phyloP scores from a whole-genome alignment of 257 asterid genomes.

The Vinca minor region DNA sequence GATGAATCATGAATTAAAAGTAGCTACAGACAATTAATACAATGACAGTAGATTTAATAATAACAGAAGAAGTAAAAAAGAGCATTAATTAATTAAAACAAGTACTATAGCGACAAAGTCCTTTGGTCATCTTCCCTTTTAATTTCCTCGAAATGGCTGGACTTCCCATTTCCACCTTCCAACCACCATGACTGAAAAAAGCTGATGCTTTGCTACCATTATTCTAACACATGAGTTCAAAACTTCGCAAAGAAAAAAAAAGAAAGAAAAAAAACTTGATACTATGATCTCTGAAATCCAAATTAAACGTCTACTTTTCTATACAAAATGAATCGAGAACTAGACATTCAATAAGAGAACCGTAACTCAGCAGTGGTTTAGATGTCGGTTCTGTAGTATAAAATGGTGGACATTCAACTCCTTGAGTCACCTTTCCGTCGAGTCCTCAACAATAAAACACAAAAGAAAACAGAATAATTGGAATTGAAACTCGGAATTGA shows the following conservation, averaged over 20 bases:
- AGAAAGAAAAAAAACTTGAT: neutral
- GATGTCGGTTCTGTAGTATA: no score
- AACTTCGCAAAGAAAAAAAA: neutral
- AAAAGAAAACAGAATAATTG: no score
- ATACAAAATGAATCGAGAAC: no score
- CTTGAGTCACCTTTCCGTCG: no score
- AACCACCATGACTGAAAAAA: conserved; percentile 22
- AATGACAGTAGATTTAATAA: conserved; percentile 19
- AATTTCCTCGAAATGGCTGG: conserved; percentile 2
- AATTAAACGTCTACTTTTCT: no score
- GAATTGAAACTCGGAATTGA: no score
- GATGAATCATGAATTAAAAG: conserved; percentile 9
- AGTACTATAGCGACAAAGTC: no score
- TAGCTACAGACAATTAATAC: conserved; percentile 25
- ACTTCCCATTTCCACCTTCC: conserved; percentile 6
- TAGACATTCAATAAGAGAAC: no score
- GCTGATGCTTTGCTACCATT: conserved; percentile 42
- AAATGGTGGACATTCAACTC: no score
- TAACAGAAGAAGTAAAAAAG: conserved; percentile 17
- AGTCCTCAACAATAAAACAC: no score
- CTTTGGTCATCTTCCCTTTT: no score
- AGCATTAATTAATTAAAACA: conserved; percentile 18
- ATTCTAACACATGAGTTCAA: conserved; percentile 31
- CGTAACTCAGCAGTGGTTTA: no score
- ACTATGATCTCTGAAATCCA: neutral